Evolutionary conservation across 163 green algal genomes (phyloP).

Genomic region (Scenedesmus sp.): DNA sequence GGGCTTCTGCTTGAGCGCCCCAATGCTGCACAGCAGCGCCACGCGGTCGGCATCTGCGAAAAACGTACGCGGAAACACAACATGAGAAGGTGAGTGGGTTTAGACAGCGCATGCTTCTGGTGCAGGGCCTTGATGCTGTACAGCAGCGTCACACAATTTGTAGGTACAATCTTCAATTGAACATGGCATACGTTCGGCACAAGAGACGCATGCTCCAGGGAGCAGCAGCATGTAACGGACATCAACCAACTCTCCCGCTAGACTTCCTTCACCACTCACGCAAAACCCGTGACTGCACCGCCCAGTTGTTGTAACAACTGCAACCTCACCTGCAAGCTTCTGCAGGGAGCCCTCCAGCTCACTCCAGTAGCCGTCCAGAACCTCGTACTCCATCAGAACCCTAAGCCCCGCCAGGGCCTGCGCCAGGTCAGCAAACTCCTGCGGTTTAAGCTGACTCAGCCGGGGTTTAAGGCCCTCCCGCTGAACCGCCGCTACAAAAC

Average conservation of each 20-base stretch:
- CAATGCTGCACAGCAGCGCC: conserved; percentile 22
- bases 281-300: neutral
- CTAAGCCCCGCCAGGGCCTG: conserved; percentile 28
- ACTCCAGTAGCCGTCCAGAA: conserved; percentile 36
- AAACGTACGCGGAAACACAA: neutral
- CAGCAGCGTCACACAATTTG: neutral
- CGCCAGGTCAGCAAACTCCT: conserved; percentile 40
- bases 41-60: conserved; percentile 10
- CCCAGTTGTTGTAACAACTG: neutral
- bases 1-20: conserved; percentile 29
- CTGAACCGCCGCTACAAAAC: conserved; percentile 35
- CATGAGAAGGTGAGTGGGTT: too few relatives aligned
- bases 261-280: too few relatives aligned
- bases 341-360: conserved; percentile 9
- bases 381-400: conserved; percentile 37
- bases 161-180: neutral
- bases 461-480: conserved; percentile 9
- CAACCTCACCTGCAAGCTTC: conserved; percentile 11
- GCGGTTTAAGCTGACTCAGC: conserved; percentile 14
- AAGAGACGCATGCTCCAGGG: too few relatives aligned
- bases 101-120: too few relatives aligned
- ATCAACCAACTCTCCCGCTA: too few relatives aligned
- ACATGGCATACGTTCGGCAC: too few relatives aligned
- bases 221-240: too few relatives aligned
- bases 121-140: too few relatives aligned